phyloP scores from a whole-genome alignment of 164 flowering plant species.

The Magnolia changhungtana region DNA sequence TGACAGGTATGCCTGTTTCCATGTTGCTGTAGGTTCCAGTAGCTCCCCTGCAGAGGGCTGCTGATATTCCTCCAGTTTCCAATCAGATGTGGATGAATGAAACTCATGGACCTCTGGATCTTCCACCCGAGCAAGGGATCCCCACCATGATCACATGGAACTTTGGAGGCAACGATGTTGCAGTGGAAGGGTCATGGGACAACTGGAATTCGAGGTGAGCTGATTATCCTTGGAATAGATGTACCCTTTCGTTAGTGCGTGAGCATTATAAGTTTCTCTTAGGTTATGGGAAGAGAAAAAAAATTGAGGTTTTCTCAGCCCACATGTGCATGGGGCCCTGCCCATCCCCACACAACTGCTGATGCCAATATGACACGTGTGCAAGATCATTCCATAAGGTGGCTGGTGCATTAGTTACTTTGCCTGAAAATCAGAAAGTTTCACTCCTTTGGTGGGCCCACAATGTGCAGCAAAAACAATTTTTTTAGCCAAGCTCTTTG shows the following conservation, averaged over 20 bases:
- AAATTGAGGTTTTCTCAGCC: not conserved
- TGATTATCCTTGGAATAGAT: not conserved
- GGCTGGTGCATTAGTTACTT: not conserved
- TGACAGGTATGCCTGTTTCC: not conserved
- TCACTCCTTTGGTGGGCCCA: too few species aligned
- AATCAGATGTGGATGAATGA: constrained; percentile 49
- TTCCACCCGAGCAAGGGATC: constrained; percentile 54
- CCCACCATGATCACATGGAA: constrained; percentile 83
- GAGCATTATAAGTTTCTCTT: not conserved
- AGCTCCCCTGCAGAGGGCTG: constrained; percentile 51
- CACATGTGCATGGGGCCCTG: too few species aligned
- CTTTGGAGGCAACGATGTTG: constrained; percentile 70
- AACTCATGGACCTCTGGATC: constrained; percentile 33
- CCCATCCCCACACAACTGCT: too few species aligned
- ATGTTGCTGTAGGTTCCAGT: constrained; percentile 54
- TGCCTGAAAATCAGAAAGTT: not conserved
- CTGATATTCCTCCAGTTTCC: constrained; percentile 35
- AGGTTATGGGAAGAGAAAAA: not conserved
- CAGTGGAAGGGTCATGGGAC: constrained; percentile 97
- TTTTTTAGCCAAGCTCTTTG: too few species aligned
- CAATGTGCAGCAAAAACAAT: too few species aligned
- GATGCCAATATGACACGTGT: too few species aligned
- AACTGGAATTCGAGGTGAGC: constrained; percentile 72
- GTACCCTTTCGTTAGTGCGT: too few species aligned
- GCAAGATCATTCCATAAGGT: too few species aligned